phyloP scores from a whole-genome alignment of 306 rosid genomes.

The Cucurbita pepo region DNA sequence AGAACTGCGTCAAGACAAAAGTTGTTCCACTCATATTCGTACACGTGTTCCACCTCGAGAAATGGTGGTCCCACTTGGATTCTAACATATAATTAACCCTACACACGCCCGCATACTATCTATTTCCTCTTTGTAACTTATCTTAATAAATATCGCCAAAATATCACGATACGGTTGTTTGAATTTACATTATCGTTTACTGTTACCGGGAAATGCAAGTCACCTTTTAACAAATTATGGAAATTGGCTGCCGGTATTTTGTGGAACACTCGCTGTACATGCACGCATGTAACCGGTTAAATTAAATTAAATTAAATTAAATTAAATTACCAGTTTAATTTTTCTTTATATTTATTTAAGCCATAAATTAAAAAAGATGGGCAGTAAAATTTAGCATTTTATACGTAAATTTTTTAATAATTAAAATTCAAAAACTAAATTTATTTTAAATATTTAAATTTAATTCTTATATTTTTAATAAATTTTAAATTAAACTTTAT shows the following conservation, averaged over 20 bases:
- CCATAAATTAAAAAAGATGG: no score
- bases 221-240: neutral
- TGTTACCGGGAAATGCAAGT: neutral
- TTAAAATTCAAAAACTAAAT: no score
- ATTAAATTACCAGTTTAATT: no score
- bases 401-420: no score
- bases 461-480: no score
- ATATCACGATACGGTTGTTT: neutral
- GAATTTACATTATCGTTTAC: neutral
- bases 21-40: neutral
- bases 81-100: constrained; percentile 17
- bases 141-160: constrained; percentile 4
- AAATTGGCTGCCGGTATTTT: neutral
- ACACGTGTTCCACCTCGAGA: constrained; percentile 40
- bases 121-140: neutral
- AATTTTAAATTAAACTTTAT: no score
- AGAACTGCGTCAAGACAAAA: neutral
- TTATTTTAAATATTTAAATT: no score
- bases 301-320: no score
- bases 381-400: no score
- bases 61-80: constrained; percentile 18
- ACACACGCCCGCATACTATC: constrained; percentile 17
- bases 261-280: neutral
- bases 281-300: neutral
- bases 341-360: no score